phyloP scores from a whole-genome alignment of 345 rosid genomes.

The Hibiscus tridactylites region DNA sequence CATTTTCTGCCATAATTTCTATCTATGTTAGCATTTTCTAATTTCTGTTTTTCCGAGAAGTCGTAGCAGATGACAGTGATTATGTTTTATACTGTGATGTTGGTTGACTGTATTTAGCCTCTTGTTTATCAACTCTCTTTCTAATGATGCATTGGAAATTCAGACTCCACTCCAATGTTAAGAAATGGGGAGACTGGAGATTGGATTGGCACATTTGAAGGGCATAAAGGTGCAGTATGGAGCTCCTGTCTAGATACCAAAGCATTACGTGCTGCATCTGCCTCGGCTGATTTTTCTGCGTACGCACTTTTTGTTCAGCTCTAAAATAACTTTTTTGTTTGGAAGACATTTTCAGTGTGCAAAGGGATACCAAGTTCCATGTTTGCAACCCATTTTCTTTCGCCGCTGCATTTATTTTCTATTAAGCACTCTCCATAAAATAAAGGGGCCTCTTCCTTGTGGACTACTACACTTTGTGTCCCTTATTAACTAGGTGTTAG shows the following conservation, averaged over 20 bases:
- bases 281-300: constrained; percentile 95
- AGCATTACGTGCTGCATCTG: constrained; percentile 90
- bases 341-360: neutral
- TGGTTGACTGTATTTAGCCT: neutral
- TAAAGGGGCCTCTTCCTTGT: neutral
- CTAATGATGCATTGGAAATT: constrained; percentile 12
- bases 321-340: neutral
- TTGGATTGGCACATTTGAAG: constrained; percentile 98
- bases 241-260: constrained; percentile 79
- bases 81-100: neutral
- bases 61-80: too few relatives aligned
- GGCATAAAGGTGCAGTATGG: constrained; percentile 99
- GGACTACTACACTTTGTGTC: neutral
- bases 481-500: neutral
- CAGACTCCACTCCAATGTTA: constrained; percentile 94
- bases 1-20: neutral
- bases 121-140: constrained; percentile 5
- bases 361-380: neutral
- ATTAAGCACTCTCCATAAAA: neutral
- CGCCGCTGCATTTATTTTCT: neutral
- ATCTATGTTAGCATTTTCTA: neutral
- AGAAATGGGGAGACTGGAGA: constrained; percentile 99
- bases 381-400: neutral
- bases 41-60: too few relatives aligned
- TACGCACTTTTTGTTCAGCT: constrained; percentile 23